These are phyloP conservation scores for Phytophthora hibernalis DNA, from an alignment of 352 stramenopile genomes.

Conservation along the genomic window DNA sequence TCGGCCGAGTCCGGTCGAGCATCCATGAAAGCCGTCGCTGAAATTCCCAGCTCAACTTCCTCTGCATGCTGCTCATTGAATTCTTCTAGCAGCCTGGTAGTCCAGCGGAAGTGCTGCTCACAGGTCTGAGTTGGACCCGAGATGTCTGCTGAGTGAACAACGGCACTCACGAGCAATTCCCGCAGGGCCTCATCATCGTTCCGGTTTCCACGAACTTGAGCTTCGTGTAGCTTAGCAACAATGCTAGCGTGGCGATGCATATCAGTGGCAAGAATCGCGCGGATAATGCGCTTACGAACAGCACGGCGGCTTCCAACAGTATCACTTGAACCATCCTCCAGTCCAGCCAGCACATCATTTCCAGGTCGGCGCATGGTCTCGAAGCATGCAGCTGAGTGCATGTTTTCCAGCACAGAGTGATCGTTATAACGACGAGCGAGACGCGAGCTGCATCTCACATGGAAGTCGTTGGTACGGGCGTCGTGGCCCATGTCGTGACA, in stretches of 20 bases:
- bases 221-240: constrained; percentile 72
- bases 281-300: constrained; percentile 77
- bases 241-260: constrained; percentile 83
- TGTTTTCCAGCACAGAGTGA: constrained; percentile 90
- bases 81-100: constrained; percentile 67
- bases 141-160: constrained; percentile 86
- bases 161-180: constrained; percentile 74
- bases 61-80: constrained; percentile 87
- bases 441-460: constrained; percentile 76
- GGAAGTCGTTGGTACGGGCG: constrained; percentile 89
- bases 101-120: constrained; percentile 73
- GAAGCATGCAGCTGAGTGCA: constrained; percentile 84
- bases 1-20: constrained; percentile 62
- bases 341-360: constrained; percentile 68
- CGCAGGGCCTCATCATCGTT: constrained; percentile 63
- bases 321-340: constrained; percentile 38
- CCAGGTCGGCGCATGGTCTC: constrained; percentile 77
- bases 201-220: constrained; percentile 61
- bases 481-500: constrained; percentile 92
- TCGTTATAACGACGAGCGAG: constrained; percentile 91
- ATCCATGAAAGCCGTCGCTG: constrained; percentile 83
- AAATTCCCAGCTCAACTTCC: constrained; percentile 69
- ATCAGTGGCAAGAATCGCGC: constrained; percentile 85
- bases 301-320: constrained; percentile 28
- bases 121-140: constrained; percentile 68